Evolutionary conservation across 2,329 filamentous ascomycete genomes (phyloP).

Genomic region (Epichloe typhina): DNA sequence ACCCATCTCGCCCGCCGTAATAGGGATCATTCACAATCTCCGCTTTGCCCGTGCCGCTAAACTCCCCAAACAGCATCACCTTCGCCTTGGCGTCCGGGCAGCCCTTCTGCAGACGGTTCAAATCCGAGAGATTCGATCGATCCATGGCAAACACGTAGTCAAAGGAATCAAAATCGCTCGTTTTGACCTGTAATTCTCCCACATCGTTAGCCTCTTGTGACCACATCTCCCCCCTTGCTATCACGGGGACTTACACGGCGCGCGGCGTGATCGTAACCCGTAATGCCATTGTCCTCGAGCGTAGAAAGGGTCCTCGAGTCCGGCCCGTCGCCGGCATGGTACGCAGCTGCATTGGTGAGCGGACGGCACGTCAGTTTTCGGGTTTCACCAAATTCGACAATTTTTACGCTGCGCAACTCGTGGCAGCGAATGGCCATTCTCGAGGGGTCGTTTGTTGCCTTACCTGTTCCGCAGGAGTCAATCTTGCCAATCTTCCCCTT

Average conservation of each 20-base stretch:
- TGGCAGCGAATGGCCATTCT: not conserved
- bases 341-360: conserved; percentile 42
- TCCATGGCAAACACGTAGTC: conserved; percentile 98
- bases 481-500: conserved; percentile 49
- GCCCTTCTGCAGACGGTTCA: conserved; percentile 46
- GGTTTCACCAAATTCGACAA: not conserved
- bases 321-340: conserved; percentile 65
- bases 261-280: conserved; percentile 61
- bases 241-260: conserved; percentile 44
- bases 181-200: conserved; percentile 28
- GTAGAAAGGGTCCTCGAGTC: conserved; percentile 77
- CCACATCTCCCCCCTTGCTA: too few relatives aligned
- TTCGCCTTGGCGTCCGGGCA: conserved; percentile 46
- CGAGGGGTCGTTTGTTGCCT: not conserved
- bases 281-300: conserved; percentile 60
- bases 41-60: conserved; percentile 48
- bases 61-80: conserved; percentile 76
- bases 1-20: conserved; percentile 74
- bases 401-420: not conserved
- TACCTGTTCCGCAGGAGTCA: conserved; percentile 78
- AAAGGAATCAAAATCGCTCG: conserved; percentile 67
- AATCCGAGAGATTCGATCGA: conserved; percentile 59
- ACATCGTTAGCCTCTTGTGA: too few relatives aligned
- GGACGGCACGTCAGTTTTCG: not conserved
- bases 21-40: conserved; percentile 83